phyloP scores from a whole-genome alignment of 441 rosid species.

The Populus hybrid region DNA sequence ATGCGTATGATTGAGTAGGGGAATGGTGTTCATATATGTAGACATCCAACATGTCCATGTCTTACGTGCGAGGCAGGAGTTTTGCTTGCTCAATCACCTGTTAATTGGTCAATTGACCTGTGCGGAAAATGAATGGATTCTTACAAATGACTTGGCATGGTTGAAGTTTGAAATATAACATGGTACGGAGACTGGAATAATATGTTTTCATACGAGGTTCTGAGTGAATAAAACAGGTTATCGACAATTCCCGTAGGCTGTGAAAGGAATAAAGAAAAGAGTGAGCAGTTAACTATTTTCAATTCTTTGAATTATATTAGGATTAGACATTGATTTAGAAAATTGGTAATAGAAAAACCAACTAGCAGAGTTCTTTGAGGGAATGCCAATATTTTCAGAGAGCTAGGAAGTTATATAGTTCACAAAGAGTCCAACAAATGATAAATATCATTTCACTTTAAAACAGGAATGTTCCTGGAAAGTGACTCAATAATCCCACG shows the following conservation, averaged over 20 bases:
- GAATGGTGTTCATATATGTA: background rate
- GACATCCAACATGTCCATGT: background rate
- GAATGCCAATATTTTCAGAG: background rate
- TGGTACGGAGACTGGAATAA: too few relatives aligned
- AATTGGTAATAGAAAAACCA: background rate
- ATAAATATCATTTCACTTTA: background rate
- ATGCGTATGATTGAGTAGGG: background rate
- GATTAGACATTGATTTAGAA: background rate
- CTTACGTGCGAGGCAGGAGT: background rate
- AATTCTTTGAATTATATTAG: background rate
- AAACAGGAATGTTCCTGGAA: background rate
- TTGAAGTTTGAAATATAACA: background rate
- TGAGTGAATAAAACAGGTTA: background rate
- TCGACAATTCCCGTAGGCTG: background rate
- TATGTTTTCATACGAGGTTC: too few relatives aligned
- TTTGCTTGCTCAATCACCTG: background rate
- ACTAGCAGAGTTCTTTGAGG: background rate
- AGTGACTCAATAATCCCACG: background rate
- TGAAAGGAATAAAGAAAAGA: background rate
- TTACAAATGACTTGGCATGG: background rate
- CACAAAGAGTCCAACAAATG: background rate
- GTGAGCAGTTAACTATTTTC: background rate
- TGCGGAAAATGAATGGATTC: background rate
- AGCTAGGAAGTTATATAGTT: background rate
- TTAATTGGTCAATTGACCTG: constrained; percentile 1